phyloP scores from a whole-genome alignment of 768 basidiomycete species.

The Amanita rubescens region DNA sequence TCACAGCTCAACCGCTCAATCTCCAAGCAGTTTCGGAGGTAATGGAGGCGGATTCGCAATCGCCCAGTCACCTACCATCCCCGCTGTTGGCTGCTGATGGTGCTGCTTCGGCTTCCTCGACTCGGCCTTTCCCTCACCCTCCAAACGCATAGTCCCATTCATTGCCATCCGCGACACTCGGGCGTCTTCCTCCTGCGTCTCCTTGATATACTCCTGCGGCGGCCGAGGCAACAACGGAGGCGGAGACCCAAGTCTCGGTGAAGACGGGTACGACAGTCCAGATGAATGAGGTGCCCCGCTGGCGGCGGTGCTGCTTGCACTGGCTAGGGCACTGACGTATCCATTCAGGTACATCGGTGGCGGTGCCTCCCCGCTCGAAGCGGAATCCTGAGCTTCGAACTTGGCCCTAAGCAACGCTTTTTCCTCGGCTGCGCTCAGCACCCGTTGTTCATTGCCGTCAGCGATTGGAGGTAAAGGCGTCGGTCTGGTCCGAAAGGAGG shows the following conservation, averaged over 20 bases:
- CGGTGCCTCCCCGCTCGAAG: slow-evolving; percentile 3
- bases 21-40: too few relatives aligned
- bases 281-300: not conserved
- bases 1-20: too few relatives aligned
- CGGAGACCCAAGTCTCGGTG: slow-evolving; percentile 23
- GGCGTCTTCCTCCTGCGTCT: slow-evolving; percentile 70
- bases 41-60: too few relatives aligned
- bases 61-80: too few relatives aligned
- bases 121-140: too few relatives aligned
- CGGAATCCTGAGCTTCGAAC: too few relatives aligned
- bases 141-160: slow-evolving; percentile 17
- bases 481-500: slow-evolving; percentile 23
- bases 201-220: slow-evolving; percentile 72
- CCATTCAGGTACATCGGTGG: slow-evolving; percentile 19
- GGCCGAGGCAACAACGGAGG: slow-evolving; percentile 74
- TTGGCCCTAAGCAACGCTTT: slow-evolving; percentile 52
- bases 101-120: not conserved
- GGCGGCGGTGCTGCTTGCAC: not conserved
- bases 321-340: slow-evolving; percentile 2
- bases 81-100: not conserved
- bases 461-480: slow-evolving; percentile 24
- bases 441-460: slow-evolving; percentile 12
- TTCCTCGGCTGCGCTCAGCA: slow-evolving; percentile 70
- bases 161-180: slow-evolving; percentile 39
- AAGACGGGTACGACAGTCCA: not conserved